These are phyloP conservation scores for Pythium apleroticum DNA, from an alignment of 352 stramenopile species.

Conservation along the genomic window DNA sequence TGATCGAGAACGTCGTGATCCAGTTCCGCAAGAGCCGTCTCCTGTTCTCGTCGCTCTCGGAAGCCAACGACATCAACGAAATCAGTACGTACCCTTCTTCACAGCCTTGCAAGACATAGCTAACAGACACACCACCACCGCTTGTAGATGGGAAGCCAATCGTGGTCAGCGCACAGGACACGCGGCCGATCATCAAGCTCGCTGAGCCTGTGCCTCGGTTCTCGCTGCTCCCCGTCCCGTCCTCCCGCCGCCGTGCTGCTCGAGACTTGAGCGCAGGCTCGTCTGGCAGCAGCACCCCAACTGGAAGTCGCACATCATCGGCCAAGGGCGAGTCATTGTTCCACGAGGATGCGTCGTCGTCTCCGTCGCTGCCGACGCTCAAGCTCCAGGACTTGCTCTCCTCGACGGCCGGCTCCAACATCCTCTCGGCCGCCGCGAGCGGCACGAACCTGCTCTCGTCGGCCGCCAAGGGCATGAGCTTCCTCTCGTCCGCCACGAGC, in stretches of 20 bases:
- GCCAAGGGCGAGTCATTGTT: slow-evolving; percentile 23
- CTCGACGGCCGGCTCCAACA: slow-evolving; percentile 36
- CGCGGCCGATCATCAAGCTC: slow-evolving; percentile 61
- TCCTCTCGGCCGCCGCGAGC: slow-evolving; percentile 59
- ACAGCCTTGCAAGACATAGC: background rate
- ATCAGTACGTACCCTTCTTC: slow-evolving; percentile 57
- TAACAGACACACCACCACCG: background rate
- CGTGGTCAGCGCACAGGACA: slow-evolving; percentile 65
- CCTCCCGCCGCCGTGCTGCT: slow-evolving; percentile 52
- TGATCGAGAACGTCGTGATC: slow-evolving; percentile 84
- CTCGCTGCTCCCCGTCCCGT: slow-evolving; percentile 73
- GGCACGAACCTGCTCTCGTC: slow-evolving; percentile 70
- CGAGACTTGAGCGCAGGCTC: slow-evolving; percentile 27
- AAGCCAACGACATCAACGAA: slow-evolving; percentile 83
- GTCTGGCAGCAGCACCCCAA: slow-evolving; percentile 10
- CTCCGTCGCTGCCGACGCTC: slow-evolving; percentile 31
- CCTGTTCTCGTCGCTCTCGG: slow-evolving; percentile 83
- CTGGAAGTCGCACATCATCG: slow-evolving; percentile 1
- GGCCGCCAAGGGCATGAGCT: slow-evolving; percentile 81
- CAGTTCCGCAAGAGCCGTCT: slow-evolving; percentile 85
- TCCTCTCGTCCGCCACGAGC: slow-evolving; percentile 72
- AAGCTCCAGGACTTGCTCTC: slow-evolving; percentile 54
- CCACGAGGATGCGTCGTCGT: slow-evolving; percentile 16
- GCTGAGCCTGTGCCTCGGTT: slow-evolving; percentile 78
- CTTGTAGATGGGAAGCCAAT: slow-evolving; percentile 72